phyloP scores from a whole-genome alignment of 1,284 basidiomycete genomes.

The Cutaneotrichosporon daszewskae region DNA sequence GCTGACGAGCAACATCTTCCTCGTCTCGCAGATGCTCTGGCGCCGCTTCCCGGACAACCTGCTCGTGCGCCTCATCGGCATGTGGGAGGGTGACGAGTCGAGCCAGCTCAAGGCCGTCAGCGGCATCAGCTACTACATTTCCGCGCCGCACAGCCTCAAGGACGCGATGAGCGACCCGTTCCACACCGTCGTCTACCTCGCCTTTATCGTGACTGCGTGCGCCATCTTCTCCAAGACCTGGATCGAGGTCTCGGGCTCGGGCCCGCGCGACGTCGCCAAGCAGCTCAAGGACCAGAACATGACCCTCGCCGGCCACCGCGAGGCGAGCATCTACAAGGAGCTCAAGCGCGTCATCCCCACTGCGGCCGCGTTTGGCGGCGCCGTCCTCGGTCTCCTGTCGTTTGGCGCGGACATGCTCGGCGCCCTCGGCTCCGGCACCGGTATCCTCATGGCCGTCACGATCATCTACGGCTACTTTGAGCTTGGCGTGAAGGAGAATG shows the following conservation, averaged over 20 bases:
- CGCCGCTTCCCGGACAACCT: conserved; percentile 87
- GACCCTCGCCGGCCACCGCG: conserved; percentile 97
- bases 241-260: conserved; percentile 96
- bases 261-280: conserved; percentile 92
- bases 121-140: conserved; percentile 98
- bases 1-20: conserved; percentile 89
- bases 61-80: conserved; percentile 81
- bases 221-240: conserved; percentile 98
- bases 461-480: conserved; percentile 84
- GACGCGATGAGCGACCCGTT: conserved; percentile 85
- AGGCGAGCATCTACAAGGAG: conserved; percentile 98
- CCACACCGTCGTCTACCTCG: conserved; percentile 85
- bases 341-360: conserved; percentile 96
- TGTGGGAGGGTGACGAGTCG: conserved; percentile 95
- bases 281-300: conserved; percentile 98
- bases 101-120: conserved; percentile 84
- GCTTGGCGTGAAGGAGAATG: conserved; percentile 52
- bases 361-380: conserved; percentile 93
- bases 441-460: conserved; percentile 95
- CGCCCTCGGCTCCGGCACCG: conserved; percentile 92
- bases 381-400: conserved; percentile 87
- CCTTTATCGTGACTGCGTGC: conserved; percentile 89
- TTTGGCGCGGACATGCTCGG: conserved; percentile 95
- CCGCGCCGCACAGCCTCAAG: conserved; percentile 84
- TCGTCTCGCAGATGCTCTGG: conserved; percentile 92